Conservation (phyloP, 1,284 basidiomycete species). For the Binderoboletus segoi region DNA sequence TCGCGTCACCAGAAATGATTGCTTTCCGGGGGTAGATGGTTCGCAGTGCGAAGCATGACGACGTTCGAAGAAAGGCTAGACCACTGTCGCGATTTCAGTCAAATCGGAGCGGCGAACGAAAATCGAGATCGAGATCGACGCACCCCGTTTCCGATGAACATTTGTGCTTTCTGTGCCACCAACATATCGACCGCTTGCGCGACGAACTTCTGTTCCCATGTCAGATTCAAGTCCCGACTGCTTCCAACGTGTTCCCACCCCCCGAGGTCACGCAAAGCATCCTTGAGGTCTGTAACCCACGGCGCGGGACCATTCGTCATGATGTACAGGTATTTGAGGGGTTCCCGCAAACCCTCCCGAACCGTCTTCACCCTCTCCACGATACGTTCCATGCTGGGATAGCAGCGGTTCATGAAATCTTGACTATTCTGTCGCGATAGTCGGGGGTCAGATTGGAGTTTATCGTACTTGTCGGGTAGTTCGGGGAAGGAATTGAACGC, state of each 20-base stretch:
- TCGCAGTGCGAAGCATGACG: slow-evolving; percentile 49
- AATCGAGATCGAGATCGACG: too few relatives aligned
- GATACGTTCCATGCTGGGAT: slow-evolving; percentile 42
- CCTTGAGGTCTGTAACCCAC: slow-evolving; percentile 50
- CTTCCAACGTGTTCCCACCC: slow-evolving; percentile 26
- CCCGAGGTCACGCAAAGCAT: slow-evolving; percentile 38
- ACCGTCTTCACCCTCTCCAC: slow-evolving; percentile 33
- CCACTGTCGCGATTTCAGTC: slow-evolving; percentile 41
- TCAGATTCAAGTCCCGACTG: slow-evolving; percentile 41
- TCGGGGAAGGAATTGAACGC: slow-evolving; percentile 45
- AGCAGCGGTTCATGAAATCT: slow-evolving; percentile 40
- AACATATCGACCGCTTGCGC: slow-evolving; percentile 48
- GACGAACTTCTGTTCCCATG: slow-evolving; percentile 42
- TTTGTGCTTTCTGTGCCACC: slow-evolving; percentile 44
- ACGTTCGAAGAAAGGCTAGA: slow-evolving; percentile 59
- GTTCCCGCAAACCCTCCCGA: slow-evolving; percentile 26
- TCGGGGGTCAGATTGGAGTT: slow-evolving; percentile 13
- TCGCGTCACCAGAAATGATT: slow-evolving; percentile 32
- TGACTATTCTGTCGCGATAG: slow-evolving; percentile 30
- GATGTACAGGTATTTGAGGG: slow-evolving; percentile 45
- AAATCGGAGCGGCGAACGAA: not conserved
- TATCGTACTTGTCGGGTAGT: slow-evolving; percentile 39
- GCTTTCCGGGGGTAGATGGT: slow-evolving; percentile 18
- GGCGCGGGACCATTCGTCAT: slow-evolving; percentile 54
- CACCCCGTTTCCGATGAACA: slow-evolving; percentile 48